Conservation (phyloP, 192 early-diverging fungal genomes). For the Podila minutissima region DNA sequence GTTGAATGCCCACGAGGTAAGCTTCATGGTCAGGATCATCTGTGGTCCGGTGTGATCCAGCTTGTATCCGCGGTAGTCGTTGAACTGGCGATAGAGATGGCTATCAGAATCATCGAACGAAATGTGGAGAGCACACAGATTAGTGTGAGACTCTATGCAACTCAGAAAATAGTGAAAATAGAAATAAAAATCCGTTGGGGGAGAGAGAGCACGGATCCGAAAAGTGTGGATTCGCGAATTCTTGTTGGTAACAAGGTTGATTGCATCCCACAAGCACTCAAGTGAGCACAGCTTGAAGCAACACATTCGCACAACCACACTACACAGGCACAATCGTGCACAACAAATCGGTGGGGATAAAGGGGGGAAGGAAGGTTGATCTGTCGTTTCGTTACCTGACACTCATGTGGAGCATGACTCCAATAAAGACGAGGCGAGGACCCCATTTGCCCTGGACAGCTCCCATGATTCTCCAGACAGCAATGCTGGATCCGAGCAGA, state of each 20-base stretch:
- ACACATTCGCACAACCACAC: too few relatives aligned
- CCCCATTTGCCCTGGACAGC: conserved; percentile 54
- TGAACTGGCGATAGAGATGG: conserved; percentile 60
- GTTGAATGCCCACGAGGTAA: conserved; percentile 88
- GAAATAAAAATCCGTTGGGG: conserved; percentile 12
- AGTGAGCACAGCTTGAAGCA: background rate
- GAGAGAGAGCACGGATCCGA: background rate
- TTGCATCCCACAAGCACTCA: background rate
- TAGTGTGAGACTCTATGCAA: background rate
- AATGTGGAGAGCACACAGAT: conserved; percentile 6
- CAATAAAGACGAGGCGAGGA: conserved; percentile 67
- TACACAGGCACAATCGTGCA: too few relatives aligned
- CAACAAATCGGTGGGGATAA: too few relatives aligned
- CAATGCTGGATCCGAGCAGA: conserved; percentile 58
- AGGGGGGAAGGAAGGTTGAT: background rate
- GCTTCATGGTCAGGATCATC: conserved; percentile 96
- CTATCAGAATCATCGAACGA: conserved; percentile 18
- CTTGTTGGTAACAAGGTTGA: conserved; percentile 3
- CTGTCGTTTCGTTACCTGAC: conserved; percentile 40
- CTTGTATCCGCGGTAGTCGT: conserved; percentile 56
- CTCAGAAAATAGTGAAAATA: background rate
- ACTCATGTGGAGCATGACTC: conserved; percentile 74
- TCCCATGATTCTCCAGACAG: conserved; percentile 63
- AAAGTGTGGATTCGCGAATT: background rate
- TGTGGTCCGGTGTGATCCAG: conserved; percentile 92